These are phyloP conservation scores for Heimioporus sp. DNA, from an alignment of 768 basidiomycete species.

Conservation along the genomic window DNA sequence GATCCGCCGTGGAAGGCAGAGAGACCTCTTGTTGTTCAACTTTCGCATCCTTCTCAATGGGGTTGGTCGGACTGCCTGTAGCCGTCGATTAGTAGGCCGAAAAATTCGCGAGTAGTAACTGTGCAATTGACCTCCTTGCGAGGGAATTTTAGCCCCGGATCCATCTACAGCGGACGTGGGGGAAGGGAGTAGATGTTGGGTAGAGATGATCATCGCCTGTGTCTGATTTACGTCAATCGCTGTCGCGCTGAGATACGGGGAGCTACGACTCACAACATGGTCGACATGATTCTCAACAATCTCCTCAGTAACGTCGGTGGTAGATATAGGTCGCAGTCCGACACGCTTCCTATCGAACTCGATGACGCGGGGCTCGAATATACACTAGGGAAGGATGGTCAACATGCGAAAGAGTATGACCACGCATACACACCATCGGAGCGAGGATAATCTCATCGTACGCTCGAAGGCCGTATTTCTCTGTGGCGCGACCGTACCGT, in stretches of 20 bases:
- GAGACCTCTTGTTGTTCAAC: slow-evolving; percentile 36
- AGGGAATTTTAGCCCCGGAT: slow-evolving; percentile 22
- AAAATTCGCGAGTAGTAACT: not conserved
- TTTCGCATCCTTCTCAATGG: slow-evolving; percentile 26
- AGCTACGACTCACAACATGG: slow-evolving; percentile 42
- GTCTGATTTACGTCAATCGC: slow-evolving; percentile 51
- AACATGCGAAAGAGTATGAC: not conserved
- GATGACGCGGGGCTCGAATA: slow-evolving; percentile 92
- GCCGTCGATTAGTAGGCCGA: not conserved
- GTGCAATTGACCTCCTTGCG: slow-evolving; percentile 24
- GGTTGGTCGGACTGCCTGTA: slow-evolving; percentile 22
- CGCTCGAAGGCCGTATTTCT: slow-evolving; percentile 86
- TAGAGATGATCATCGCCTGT: slow-evolving; percentile 88
- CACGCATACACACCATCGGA: slow-evolving; percentile 67
- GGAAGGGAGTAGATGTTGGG: slow-evolving; percentile 66
- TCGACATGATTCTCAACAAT: slow-evolving; percentile 57
- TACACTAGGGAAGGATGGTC: slow-evolving; percentile 50
- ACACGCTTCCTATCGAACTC: slow-evolving; percentile 79
- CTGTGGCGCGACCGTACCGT: slow-evolving; percentile 66
- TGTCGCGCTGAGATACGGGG: not conserved
- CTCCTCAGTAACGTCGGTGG: slow-evolving; percentile 70
- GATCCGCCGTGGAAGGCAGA: slow-evolving; percentile 31
- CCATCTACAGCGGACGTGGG: slow-evolving; percentile 33
- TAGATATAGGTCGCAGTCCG: slow-evolving; percentile 46
- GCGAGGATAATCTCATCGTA: slow-evolving; percentile 96